A percentile compares a stretch with the other conserved stretches of the same genome.
Conservation (phyloP, 495 filamentous ascomycete genomes). For the Hypoxylon lienhwacheense region DNA sequence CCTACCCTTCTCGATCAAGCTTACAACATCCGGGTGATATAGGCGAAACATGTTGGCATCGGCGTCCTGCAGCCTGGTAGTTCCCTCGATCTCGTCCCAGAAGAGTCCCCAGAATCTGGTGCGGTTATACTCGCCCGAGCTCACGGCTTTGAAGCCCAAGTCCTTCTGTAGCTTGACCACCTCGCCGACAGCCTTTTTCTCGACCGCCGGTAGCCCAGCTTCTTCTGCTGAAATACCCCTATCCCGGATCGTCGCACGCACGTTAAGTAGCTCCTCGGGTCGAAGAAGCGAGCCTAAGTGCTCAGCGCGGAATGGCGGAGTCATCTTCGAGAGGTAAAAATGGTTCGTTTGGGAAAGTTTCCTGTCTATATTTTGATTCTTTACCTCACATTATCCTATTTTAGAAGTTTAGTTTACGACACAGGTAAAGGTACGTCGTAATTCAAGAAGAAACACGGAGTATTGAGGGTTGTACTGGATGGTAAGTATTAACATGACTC, state of each 20-base stretch:
- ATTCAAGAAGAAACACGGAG: too few species aligned
- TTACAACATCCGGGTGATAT: slow-evolving; percentile 79
- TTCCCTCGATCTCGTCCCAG: slow-evolving; percentile 73
- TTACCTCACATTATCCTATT: background rate
- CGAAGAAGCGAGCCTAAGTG: slow-evolving; percentile 82
- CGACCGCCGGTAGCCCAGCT: slow-evolving; percentile 52
- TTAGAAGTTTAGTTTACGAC: background rate
- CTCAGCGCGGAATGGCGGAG: slow-evolving; percentile 79
- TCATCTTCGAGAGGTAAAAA: slow-evolving; percentile 19
- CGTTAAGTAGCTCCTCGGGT: slow-evolving; percentile 65
- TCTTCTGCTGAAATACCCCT: slow-evolving; percentile 59
- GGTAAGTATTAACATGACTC: too few species aligned
- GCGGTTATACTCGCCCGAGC: slow-evolving; percentile 71
- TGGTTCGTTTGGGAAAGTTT: background rate
- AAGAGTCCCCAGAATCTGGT: slow-evolving; percentile 68
- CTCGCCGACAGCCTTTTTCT: slow-evolving; percentile 67
- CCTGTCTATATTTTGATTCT: background rate
- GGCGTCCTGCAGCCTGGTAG: slow-evolving; percentile 63
- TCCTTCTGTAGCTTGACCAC: slow-evolving; percentile 67
- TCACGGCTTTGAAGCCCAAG: slow-evolving; percentile 67
- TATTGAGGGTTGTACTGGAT: too few species aligned
- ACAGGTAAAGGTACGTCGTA: background rate
- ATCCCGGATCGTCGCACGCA: slow-evolving; percentile 60
- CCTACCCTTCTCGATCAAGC: slow-evolving; percentile 59
- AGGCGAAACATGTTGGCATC: slow-evolving; percentile 68